Base-by-base conservation (phyloP, 2,329 filamentous ascomycete genomes). In the Balansia obtecta region DNA sequence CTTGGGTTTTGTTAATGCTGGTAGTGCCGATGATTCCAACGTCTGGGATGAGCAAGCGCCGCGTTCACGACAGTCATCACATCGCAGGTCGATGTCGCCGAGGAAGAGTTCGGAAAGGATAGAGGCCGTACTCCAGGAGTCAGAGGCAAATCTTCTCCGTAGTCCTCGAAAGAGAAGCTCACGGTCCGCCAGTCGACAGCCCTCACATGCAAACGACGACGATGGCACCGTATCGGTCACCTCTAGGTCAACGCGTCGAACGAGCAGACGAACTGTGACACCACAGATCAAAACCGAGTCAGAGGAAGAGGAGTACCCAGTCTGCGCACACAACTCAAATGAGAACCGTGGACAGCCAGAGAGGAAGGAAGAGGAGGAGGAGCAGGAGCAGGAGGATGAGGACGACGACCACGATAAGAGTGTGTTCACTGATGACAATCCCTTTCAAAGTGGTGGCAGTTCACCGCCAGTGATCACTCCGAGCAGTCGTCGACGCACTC, bases 371-470 rank as follows among this genome's bases (percentile, higher is more conserved):
- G 27, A 32, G 42, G 42, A 44, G 15, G 13, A 10, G 42, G 22
- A 46, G 8, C 56, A 55, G 7, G 76, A 77, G 33, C 54, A 58
- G 30, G 85, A 76, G 59, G 83, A 37, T 5, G 34, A 34, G 4
- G 55, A 56, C 3, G 56, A 56, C 20, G 68, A 71, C 39, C 74
- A 76, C 7, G 76, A 77, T 34, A 54, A 57, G 34, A 85, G 76
- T 59, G 83, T 86, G 33, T 97, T 97, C 66, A 88, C 85, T 1
- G 78, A 83, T 57, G 88, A 96, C 49, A 97, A 97, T 60, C 90
- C 91, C 0, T 97, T 97, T 63, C 91, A 97, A 65, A 87, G 86
- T 62, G 85, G 88, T 40, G 50, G 52, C 3, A 86, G 83, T 65
- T 85, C 87, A 10, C 67, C 76, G 6, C 65, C 67, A 1, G 67